Evolutionary conservation across 2,329 filamentous ascomycete genomes (phyloP).

Genomic region (Colletotrichum sp.): DNA sequence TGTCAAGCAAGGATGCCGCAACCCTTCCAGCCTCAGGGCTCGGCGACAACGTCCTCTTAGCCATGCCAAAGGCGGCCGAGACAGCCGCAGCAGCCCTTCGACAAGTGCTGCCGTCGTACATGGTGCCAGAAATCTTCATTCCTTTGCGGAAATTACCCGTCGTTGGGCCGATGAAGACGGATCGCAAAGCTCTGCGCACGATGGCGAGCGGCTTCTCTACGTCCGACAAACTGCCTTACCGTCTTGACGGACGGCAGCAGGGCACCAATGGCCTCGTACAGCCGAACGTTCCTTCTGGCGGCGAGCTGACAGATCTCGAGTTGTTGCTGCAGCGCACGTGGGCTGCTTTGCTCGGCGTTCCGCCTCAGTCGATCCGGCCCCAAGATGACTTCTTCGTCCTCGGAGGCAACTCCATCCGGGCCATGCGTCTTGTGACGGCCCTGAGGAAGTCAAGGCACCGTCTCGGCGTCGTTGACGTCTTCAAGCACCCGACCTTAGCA

Average conservation of each 20-base stretch:
- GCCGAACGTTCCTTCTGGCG: not conserved
- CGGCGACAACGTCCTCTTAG: not conserved
- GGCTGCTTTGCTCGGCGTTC: not conserved
- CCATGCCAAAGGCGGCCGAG: not conserved
- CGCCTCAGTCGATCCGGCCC: not conserved
- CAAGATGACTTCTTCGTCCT: not conserved
- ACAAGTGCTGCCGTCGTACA: not conserved
- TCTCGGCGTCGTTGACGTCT: not conserved
- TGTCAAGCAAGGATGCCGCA: not conserved
- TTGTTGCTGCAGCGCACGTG: not conserved
- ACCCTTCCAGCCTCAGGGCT: not conserved
- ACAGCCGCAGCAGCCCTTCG: not conserved
- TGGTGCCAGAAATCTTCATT: not conserved
- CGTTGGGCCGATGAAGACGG: not conserved
- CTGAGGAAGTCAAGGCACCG: not conserved
- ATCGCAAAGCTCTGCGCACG: not conserved
- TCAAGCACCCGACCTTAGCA: not conserved
- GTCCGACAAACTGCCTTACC: not conserved
- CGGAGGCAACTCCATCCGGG: not conserved
- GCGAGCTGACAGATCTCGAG: not conserved
- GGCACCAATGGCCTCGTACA: fast-evolving
- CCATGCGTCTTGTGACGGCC: not conserved
- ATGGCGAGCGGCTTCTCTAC: not conserved
- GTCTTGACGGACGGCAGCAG: not conserved
- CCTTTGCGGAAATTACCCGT: not conserved